Conservation (phyloP, 768 basidiomycete genomes). For the Lentinula detonsa region DNA sequence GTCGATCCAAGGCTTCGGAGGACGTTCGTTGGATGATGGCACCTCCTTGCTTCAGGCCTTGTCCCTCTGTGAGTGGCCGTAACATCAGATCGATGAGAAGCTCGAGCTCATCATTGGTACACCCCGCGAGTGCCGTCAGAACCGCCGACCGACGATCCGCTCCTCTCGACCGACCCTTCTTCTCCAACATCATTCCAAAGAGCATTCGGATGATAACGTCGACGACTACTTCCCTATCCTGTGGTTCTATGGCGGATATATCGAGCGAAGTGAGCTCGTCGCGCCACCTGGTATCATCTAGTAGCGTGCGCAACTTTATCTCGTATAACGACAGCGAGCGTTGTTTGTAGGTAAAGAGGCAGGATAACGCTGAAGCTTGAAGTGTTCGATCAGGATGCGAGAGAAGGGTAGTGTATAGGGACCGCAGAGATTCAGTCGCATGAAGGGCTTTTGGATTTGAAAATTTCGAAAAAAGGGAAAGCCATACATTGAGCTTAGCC, state of each 20-base stretch:
- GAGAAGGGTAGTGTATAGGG: constrained; percentile 67
- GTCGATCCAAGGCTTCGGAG: constrained; percentile 42
- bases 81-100: constrained; percentile 87
- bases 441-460: constrained; percentile 87
- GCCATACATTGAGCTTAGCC: constrained; percentile 65
- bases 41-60: constrained; percentile 22
- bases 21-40: constrained; percentile 8
- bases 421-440: constrained; percentile 55
- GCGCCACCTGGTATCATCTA: constrained; percentile 87
- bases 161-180: constrained; percentile 60
- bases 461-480: constrained; percentile 85
- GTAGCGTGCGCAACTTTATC: constrained; percentile 58
- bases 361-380: constrained; percentile 70
- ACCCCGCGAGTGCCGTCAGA: constrained; percentile 62
- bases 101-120: constrained; percentile 65
- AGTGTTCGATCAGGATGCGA: constrained; percentile 80
- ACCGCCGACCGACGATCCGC: constrained; percentile 72
- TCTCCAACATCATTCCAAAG: constrained; percentile 86
- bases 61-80: constrained; percentile 44
- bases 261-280: constrained; percentile 77
- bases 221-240: constrained; percentile 61
- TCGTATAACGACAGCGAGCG: constrained; percentile 49
- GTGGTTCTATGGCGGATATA: constrained; percentile 44
- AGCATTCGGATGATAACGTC: constrained; percentile 69
- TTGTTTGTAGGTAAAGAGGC: constrained; percentile 78